Evolutionary conservation across 2,329 filamentous ascomycete species (phyloP).

Genomic region (Aspergillus niger): DNA sequence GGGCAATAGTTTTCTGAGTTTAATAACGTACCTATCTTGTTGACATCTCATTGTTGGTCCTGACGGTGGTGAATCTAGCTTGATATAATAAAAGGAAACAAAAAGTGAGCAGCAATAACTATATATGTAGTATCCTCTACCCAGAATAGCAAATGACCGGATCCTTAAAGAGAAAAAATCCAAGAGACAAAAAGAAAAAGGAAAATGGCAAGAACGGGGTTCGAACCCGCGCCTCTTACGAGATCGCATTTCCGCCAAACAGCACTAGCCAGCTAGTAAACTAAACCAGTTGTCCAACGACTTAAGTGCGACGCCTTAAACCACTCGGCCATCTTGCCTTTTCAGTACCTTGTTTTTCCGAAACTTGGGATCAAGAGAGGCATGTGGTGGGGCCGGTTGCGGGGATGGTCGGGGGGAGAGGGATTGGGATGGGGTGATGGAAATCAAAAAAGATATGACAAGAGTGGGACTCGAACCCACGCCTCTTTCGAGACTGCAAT

Average conservation of each 20-base stretch:
- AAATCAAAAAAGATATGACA: neutral
- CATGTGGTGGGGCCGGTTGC: neutral
- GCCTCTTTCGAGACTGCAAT: conserved; percentile 8
- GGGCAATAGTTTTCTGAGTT: too few species aligned
- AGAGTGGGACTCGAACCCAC: conserved; percentile 11
- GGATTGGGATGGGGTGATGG: neutral
- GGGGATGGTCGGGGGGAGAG: neutral
- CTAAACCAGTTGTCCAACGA: too few species aligned
- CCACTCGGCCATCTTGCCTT: conserved; percentile 1
- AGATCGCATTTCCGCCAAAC: neutral
- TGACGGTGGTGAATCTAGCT: too few species aligned
- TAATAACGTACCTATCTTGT: too few species aligned
- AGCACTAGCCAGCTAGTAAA: too few species aligned
- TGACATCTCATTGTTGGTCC: too few species aligned
- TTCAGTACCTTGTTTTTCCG: neutral
- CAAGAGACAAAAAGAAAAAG: neutral
- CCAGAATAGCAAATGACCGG: too few species aligned
- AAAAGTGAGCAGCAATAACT: too few species aligned
- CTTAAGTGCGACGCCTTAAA: neutral
- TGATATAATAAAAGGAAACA: too few species aligned
- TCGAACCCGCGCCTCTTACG: neutral
- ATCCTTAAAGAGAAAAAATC: too few species aligned
- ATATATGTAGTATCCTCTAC: too few species aligned
- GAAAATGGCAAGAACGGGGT: neutral
- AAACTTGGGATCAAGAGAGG: neutral